A percentile compares a stretch with the other conserved stretches of the same genome.
These are phyloP conservation scores for Earliella scabrosa DNA, from an alignment of 1,284 basidiomycete genomes.

Conservation along the genomic window DNA sequence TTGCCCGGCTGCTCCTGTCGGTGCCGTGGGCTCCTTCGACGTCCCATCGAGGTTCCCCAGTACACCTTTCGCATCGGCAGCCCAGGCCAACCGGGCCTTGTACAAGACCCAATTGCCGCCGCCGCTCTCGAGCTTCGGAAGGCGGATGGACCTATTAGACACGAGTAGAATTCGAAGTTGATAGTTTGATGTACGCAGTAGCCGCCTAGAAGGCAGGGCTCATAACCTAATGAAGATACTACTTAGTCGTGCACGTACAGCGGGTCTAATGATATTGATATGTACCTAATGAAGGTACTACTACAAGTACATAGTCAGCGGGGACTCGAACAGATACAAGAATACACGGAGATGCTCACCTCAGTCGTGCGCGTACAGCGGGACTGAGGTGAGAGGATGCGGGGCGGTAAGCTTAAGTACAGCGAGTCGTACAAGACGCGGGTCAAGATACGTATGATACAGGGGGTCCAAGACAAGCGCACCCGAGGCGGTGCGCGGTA, in stretches of 20 bases:
- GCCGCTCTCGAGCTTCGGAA: conserved; percentile 13
- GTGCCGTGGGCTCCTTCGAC: conserved; percentile 3
- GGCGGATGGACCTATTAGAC: conserved; percentile 1
- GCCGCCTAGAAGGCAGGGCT: conserved; percentile 12
- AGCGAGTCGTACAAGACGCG: no score
- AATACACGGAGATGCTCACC: no score
- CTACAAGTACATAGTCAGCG: no score
- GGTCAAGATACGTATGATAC: no score
- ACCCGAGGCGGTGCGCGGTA: no score
- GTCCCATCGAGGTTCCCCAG: conserved; percentile 12
- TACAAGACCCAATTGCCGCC: conserved; percentile 16
- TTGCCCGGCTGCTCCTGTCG: background rate
- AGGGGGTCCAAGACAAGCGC: no score
- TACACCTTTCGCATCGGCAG: conserved; percentile 8
- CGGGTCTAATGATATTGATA: no score
- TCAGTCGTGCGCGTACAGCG: no score
- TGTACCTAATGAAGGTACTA: no score
- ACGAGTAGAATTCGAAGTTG: background rate
- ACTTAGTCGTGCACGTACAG: conserved; percentile 1
- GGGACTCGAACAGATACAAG: no score
- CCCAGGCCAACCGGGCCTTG: conserved; percentile 18
- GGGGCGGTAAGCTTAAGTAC: no score
- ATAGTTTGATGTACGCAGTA: background rate
- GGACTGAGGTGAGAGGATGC: no score
- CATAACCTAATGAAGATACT: conserved; percentile 14